These are phyloP conservation scores for Lactarius psammicola DNA, from an alignment of 768 basidiomycete species.

Conservation along the genomic window DNA sequence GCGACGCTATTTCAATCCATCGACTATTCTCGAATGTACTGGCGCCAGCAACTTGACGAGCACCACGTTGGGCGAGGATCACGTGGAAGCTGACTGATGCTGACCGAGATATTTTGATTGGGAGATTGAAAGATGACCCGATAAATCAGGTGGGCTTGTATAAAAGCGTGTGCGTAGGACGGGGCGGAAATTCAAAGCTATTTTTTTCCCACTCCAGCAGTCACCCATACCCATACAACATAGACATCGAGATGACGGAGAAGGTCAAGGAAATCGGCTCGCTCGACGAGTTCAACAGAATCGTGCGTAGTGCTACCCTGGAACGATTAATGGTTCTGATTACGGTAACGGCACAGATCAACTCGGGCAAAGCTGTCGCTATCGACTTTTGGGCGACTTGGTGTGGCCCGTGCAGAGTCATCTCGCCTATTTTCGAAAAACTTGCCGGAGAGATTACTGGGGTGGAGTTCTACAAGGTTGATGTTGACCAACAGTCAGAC, in stretches of 20 bases:
- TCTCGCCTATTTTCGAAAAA: slow-evolving; percentile 64
- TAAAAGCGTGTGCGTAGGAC: neutral
- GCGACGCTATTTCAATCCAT: neutral
- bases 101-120: neutral
- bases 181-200: neutral
- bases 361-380: slow-evolving; percentile 45
- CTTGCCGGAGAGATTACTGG: slow-evolving; percentile 39
- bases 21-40: neutral
- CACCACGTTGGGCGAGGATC: neutral
- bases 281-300: slow-evolving; percentile 41
- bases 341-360: slow-evolving; percentile 42
- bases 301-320: slow-evolving; percentile 39
- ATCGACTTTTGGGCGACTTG: slow-evolving; percentile 79
- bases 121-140: neutral
- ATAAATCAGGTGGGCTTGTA: neutral
- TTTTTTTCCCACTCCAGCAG: neutral
- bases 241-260: slow-evolving; percentile 37
- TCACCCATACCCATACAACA: neutral
- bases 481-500: slow-evolving; percentile 58
- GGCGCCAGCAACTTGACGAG: too few relatives aligned
- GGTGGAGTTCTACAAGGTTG: slow-evolving; percentile 68
- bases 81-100: neutral
- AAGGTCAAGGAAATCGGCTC: slow-evolving; percentile 42
- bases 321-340: neutral
- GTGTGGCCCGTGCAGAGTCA: slow-evolving; percentile 69